phyloP scores from a whole-genome alignment of 129 eudicot genomes.

The Chrysanthemum lavandulifolium region DNA sequence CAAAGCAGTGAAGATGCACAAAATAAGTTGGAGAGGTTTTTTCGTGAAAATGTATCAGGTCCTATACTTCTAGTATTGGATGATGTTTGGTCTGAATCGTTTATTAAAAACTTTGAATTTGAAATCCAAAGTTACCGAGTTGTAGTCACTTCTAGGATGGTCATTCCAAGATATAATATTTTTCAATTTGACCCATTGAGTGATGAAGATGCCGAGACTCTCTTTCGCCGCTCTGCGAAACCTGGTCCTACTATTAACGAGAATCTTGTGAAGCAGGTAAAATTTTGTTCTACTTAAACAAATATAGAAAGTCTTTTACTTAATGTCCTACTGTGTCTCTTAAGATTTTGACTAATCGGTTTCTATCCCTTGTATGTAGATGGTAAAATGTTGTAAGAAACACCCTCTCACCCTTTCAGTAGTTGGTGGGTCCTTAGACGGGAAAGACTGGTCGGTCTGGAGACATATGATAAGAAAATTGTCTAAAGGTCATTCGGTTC shows the following conservation, averaged over 20 bases:
- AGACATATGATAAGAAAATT: slow-evolving; percentile 8
- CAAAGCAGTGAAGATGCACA: slow-evolving; percentile 29
- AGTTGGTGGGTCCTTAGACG: slow-evolving; percentile 40
- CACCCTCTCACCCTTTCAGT: slow-evolving; percentile 46
- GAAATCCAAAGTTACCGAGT: slow-evolving; percentile 15
- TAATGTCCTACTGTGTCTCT: background rate
- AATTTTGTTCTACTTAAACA: background rate
- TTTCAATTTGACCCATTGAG: slow-evolving; percentile 26
- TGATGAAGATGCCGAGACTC: slow-evolving; percentile 21
- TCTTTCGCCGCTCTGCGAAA: slow-evolving; percentile 20
- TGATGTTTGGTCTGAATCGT: slow-evolving; percentile 38
- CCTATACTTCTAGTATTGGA: slow-evolving; percentile 38
- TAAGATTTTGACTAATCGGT: background rate
- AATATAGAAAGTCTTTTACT: background rate
- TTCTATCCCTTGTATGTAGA: slow-evolving; percentile 21
- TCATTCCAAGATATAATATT: background rate
- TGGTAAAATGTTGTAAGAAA: slow-evolving; percentile 40
- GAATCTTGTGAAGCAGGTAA: slow-evolving; percentile 22
- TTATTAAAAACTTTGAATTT: slow-evolving; percentile 17
- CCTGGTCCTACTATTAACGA: background rate
- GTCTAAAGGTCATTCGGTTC: slow-evolving; percentile 28
- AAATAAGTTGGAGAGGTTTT: slow-evolving; percentile 24
- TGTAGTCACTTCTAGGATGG: slow-evolving; percentile 23
- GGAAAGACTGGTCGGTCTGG: slow-evolving; percentile 34
- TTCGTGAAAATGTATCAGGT: slow-evolving; percentile 12